Base-by-base conservation (phyloP, 495 filamentous ascomycete species). In the Oidiodendron maius region DNA sequence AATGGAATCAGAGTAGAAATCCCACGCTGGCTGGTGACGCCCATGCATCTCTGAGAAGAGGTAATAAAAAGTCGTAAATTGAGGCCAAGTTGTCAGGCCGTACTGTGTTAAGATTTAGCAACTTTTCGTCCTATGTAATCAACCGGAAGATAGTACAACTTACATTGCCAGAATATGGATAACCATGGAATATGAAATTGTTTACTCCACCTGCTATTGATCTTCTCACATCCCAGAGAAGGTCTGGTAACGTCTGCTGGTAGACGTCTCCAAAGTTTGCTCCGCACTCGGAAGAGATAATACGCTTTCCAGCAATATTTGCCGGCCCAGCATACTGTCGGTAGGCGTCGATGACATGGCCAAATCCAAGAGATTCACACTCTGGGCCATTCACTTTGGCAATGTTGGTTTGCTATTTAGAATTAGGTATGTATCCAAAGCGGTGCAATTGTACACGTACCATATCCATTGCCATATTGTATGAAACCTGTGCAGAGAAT, bases 261-360 rank as follows among this genome's bases (percentile, higher is more conserved):
- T 66, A 72, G 2, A 64, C 60, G 22, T 62, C 56, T 2, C 50
- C 10, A 0, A 47, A 20, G 8, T 58, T 38, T 1, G 67, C 67
- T 0, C 69, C 68, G 39, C 65, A 61, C 44, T 74, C 70, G 36
- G 61, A 64, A 8, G 70, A 71, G n/a, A 71, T 67, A 24, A 67
- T 56, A 9, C 56, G 56, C 36, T 69, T 65, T 0, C 57, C 58
- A 1, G 63, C 57, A 1, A 74, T 46, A 25, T 67, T 57, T 1
- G 73, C 73, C 0, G 70, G 61, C 0, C 73, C 73, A 3, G 65
- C 52, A 40, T 72, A 74, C 52, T 75, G 71, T 1, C 65, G 60
- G 41, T 74, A 76, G 1, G 52, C 58, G 44, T 76, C 74, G n/a
- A n/a, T n/a, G n/a, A n/a, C n/a, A n/a, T n/a, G n/a, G n/a, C n/a